Evolutionary conservation across 2,329 filamentous ascomycete species (phyloP), one percentile per base, ranked within the genome.

Genomic region (Grosmannia huntii): DNA sequence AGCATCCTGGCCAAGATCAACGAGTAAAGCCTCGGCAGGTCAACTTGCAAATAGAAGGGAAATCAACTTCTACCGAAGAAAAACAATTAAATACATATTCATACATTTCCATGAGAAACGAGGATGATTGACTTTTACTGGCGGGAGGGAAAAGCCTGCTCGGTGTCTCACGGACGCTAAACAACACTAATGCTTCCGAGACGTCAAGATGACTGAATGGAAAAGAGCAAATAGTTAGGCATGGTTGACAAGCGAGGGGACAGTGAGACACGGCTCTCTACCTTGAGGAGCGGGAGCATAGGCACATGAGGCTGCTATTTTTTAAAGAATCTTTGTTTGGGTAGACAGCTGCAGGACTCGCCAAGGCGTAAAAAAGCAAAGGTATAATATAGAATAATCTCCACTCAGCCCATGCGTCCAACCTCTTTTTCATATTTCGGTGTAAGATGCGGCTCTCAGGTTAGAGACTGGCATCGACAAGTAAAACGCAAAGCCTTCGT

Each of bases 1-100:
- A 96, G 92, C 74, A 89, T 99, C 66, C 84, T 99, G 62, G 94
- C 94, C 73, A 99, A 97, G 87, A 96, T 99, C 83, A 96, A 90
- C 77, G 92, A 97, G 82, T 96, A 89, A 79, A 80, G 68, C 11
- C 25, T 44, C 23, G 44, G 23, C 23, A 28, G 25, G 25, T 23
- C 33, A 10, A 33, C n/a, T 16, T 48, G 53, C 41, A 48, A 38
- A 55, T 53, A 33, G 36, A 59, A 52, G 51, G 31, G 27, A 56
- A 25, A 56, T 21, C 65, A 57, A 60, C 61, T 60, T 60, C 65
- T 62, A 62, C 64, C 61, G 65, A 63, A 49, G 12, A 12, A 55
- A 55, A 59, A 44, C 44, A 53, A 21, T 12, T 1, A 25, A 53
- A 53, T 33, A 53, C 14, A 33, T 50, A 50, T 28, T 27, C 25